Evolutionary conservation across 2,329 filamentous ascomycete species (phyloP).

Genomic region (Hymenoscyphus linearis): DNA sequence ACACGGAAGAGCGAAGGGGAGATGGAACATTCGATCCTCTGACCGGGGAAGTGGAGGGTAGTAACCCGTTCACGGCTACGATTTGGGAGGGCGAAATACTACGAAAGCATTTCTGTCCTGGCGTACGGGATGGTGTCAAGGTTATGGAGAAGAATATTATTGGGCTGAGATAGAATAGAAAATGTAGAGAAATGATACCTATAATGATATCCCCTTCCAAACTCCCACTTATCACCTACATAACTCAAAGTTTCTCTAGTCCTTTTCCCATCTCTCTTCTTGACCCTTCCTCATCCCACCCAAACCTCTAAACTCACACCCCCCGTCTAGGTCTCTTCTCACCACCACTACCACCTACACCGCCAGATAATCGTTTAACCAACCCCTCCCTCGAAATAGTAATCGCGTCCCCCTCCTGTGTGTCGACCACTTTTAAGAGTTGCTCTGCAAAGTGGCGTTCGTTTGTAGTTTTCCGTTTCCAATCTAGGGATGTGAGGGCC

Average conservation of each 20-base stretch:
- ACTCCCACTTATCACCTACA: background rate
- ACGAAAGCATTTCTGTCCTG: constrained; percentile 78
- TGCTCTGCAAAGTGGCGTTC: constrained; percentile 22
- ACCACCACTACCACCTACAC: background rate
- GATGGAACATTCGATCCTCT: constrained; percentile 80
- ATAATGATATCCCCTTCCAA: background rate
- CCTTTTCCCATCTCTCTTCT: background rate
- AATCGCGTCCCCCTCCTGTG: constrained; percentile 18
- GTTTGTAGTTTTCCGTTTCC: constrained; percentile 20
- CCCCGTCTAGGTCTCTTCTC: background rate
- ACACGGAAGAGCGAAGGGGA: constrained; percentile 87
- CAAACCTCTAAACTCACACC: too few relatives aligned
- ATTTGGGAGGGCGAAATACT: constrained; percentile 92
- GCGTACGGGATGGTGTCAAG: constrained; percentile 70
- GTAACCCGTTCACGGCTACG: constrained; percentile 85
- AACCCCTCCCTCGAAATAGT: constrained; percentile 12
- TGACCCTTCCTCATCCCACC: background rate
- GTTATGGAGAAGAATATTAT: constrained; percentile 57
- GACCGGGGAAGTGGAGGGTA: constrained; percentile 70
- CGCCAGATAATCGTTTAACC: background rate
- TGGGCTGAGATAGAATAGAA: constrained; percentile 23
- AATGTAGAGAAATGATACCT: background rate
- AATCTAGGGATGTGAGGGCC: constrained; percentile 25
- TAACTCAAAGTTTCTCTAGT: too few relatives aligned
- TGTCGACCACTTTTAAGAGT: constrained; percentile 17